Evolutionary conservation across 768 basidiomycete genomes (phyloP).

Genomic region (Amyloporia xantha): DNA sequence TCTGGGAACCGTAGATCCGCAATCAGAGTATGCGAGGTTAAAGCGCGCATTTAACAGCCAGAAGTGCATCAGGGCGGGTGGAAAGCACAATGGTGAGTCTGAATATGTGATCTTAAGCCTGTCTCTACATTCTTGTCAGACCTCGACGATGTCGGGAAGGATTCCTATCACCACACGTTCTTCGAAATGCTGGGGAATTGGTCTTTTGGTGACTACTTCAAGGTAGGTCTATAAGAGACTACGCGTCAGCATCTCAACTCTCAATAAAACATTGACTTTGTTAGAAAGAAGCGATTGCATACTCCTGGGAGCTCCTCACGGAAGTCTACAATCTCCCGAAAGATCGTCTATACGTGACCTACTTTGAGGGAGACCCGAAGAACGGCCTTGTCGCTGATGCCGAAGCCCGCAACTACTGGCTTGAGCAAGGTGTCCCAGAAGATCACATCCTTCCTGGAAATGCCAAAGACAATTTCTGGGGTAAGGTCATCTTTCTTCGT

Average conservation of each 20-base stretch:
- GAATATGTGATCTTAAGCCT: neutral
- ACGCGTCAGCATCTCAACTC: too few species aligned
- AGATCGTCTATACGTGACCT: slow-evolving; percentile 93
- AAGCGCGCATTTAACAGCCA: slow-evolving; percentile 94
- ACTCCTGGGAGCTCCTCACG: slow-evolving; percentile 94
- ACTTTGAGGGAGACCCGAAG: slow-evolving; percentile 92
- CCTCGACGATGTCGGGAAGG: slow-evolving; percentile 97
- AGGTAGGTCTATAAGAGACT: slow-evolving; percentile 49
- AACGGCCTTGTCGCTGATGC: slow-evolving; percentile 81
- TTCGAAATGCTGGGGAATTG: slow-evolving; percentile 99
- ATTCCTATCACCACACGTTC: slow-evolving; percentile 96
- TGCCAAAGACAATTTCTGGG: slow-evolving; percentile 99
- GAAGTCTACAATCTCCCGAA: slow-evolving; percentile 81
- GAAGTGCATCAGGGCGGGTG: slow-evolving; percentile 97
- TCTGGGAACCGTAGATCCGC: slow-evolving; percentile 94
- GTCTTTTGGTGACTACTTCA: slow-evolving; percentile 99
- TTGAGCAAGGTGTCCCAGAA: slow-evolving; percentile 81
- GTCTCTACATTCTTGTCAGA: slow-evolving; percentile 41
- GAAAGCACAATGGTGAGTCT: slow-evolving; percentile 89
- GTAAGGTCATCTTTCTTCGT: slow-evolving; percentile 38
- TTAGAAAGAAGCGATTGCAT: slow-evolving; percentile 87
- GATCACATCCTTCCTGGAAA: slow-evolving; percentile 90
- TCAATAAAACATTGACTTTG: too few species aligned
- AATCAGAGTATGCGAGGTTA: slow-evolving; percentile 84
- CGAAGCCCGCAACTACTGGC: slow-evolving; percentile 85